Percentiles rank a stretch among this genome's conserved stretches.
Conservation (phyloP, 768 basidiomycete species). For the Leucosporidium yakuticum region DNA sequence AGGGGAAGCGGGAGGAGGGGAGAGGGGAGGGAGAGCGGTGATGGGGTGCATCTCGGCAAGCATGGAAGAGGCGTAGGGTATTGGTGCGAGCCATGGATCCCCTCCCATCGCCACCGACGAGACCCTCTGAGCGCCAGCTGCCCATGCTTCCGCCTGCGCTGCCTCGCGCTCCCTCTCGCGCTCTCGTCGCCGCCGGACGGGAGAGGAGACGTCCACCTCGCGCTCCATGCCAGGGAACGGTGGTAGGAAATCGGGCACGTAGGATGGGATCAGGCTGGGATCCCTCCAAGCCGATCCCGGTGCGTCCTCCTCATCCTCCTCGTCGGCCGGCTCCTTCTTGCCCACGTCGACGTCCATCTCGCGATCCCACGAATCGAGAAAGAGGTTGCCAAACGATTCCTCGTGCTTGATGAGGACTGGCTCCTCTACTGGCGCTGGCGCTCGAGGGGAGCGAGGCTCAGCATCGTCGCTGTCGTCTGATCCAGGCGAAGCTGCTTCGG, state of each 20-base stretch:
- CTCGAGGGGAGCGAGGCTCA: not conserved
- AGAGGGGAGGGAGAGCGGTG: not conserved
- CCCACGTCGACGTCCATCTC: not conserved
- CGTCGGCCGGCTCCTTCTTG: not conserved
- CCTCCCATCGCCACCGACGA: slow-evolving; percentile 18
- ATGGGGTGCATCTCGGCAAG: not conserved
- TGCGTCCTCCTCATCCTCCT: not conserved
- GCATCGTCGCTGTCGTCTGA: slow-evolving; percentile 1
- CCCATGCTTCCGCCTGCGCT: not conserved
- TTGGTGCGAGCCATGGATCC: slow-evolving; percentile 27
- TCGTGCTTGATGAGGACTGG: not conserved
- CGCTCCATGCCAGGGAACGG: slow-evolving; percentile 30
- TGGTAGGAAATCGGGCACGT: slow-evolving; percentile 21
- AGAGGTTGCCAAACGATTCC: not conserved
- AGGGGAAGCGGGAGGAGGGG: not conserved
- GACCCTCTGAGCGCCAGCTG: slow-evolving; percentile 1
- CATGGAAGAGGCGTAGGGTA: slow-evolving; percentile 6
- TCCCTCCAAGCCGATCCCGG: slow-evolving; percentile 17
- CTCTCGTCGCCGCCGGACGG: slow-evolving; percentile 14
- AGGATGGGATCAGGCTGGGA: not conserved
- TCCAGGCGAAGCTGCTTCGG: not conserved
- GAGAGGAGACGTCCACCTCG: slow-evolving; percentile 10
- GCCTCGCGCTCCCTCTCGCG: slow-evolving; percentile 7
- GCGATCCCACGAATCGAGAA: not conserved
- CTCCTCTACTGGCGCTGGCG: not conserved